Evolutionary conservation across 306 rosid species (phyloP), one percentile per base, ranked within the genome.

Genomic region (Prunus armeniaca): DNA sequence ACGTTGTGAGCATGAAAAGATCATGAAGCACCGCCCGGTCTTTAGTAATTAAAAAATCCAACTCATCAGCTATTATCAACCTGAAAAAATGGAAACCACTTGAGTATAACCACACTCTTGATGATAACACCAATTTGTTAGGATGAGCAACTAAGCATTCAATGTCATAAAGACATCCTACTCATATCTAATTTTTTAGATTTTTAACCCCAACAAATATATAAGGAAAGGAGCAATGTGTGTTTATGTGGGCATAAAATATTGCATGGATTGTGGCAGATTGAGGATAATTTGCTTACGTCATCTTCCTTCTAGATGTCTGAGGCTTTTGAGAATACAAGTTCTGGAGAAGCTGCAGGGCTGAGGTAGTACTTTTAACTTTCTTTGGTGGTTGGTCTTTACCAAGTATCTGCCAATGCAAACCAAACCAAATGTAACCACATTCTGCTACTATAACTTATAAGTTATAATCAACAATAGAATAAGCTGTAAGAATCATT

Each of bases 1-100:
- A 87, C 24, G 92, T 88, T 63, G 97, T 95, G 54, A 95, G 99
- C 97, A 89, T 92, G 85, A 95, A 92, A 73, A 95, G 92, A 80
- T 92, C 97, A 82, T 95, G 97, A 62, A 95, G 97, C 81, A 95
- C 97, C 5, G 81, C 92, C 78, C 88, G 85, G 73, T 92, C 97
- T 79, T 87, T 95, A 45, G 97, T 92, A 64, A 95, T 92, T 71
- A 95, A 86, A 79, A 88, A 95, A 82, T 92, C 99, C 83, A 95
- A 88, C 72, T 95, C 99, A 82, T 95, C 99, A 17, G 91, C 97
- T 61, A 95, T 82, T 72, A 95, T 68, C 85, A 92, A 69, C 83
- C 97, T 95, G 87, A 80, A 1, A 30, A 78, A 79, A 64, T 10
- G 52, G 24, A 68, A 82, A 51, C 25, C 49, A 43, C 3, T 49